phyloP scores from a whole-genome alignment of 148 eudicot species.

The Euryodendron excelsum region DNA sequence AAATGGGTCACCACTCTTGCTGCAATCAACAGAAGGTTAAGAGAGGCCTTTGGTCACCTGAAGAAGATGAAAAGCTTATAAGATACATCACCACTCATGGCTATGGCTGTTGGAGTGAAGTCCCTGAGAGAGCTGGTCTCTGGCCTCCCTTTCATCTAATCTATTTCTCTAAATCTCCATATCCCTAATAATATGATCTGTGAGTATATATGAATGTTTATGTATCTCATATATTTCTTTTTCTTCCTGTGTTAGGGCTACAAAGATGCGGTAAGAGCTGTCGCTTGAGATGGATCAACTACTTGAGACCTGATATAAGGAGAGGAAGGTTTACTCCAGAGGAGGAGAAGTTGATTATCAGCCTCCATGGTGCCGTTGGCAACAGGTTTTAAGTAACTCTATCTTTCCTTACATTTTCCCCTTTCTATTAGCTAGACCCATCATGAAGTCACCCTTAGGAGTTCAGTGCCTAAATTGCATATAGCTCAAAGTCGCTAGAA shows the following conservation, averaged over 20 bases:
- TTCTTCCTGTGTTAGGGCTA: slow-evolving; percentile 43
- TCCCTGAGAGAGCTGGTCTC: slow-evolving; percentile 88
- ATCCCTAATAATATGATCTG: too few relatives aligned
- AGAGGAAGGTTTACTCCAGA: slow-evolving; percentile 84
- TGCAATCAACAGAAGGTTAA: slow-evolving; percentile 97
- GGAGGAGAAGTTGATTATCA: slow-evolving; percentile 88
- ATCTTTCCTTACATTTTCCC: too few relatives aligned
- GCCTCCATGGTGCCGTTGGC: slow-evolving; percentile 87
- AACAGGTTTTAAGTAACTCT: slow-evolving; percentile 55
- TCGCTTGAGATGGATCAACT: slow-evolving; percentile 91
- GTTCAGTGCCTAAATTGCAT: too few relatives aligned
- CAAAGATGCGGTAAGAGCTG: slow-evolving; percentile 98
- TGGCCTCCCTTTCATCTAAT: background rate
- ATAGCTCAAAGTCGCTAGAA: background rate
- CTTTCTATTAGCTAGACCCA: too few relatives aligned
- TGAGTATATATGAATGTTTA: too few relatives aligned
- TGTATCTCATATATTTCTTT: background rate
- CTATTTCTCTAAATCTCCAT: background rate
- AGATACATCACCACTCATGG: slow-evolving; percentile 79
- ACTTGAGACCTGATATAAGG: slow-evolving; percentile 83
- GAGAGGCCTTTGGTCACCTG: slow-evolving; percentile 95
- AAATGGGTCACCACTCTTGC: slow-evolving; percentile 91
- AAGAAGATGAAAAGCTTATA: slow-evolving; percentile 86
- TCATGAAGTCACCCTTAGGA: too few relatives aligned
- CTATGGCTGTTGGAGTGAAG: slow-evolving; percentile 98